These are phyloP conservation scores for Fusarium compactum DNA, from an alignment of 2,329 filamentous ascomycete genomes.

Conservation along the genomic window DNA sequence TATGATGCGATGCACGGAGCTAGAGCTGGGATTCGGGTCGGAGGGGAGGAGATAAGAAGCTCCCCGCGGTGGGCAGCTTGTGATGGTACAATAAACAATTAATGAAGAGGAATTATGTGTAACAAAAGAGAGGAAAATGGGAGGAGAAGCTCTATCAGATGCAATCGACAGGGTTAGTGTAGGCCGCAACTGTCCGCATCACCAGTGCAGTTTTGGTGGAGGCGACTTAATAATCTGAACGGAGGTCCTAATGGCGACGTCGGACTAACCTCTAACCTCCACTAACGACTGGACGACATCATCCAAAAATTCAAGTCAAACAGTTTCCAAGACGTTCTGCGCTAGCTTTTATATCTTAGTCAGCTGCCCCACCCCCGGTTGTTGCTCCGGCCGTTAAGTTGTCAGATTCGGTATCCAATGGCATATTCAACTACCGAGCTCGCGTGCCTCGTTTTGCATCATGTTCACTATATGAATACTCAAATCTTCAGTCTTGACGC, in stretches of 20 bases:
- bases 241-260: constrained; percentile 43
- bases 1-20: constrained; percentile 28
- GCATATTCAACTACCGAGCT: constrained; percentile 38
- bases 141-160: constrained; percentile 21
- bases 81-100: constrained; percentile 30
- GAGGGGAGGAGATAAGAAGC: constrained; percentile 33
- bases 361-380: constrained; percentile 35
- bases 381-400: constrained; percentile 12
- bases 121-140: constrained; percentile 6
- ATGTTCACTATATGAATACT: background rate
- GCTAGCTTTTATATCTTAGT: constrained; percentile 19
- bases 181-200: constrained; percentile 50
- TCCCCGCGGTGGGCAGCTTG: constrained; percentile 45
- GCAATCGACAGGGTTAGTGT: constrained; percentile 25
- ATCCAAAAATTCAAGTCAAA: constrained; percentile 48
- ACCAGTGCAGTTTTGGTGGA: constrained; percentile 46
- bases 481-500: background rate
- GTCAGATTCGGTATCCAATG: constrained; percentile 33
- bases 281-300: constrained; percentile 43
- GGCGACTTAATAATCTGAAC: constrained; percentile 49
- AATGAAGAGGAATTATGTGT: constrained; percentile 22
- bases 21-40: constrained; percentile 26
- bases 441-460: constrained; percentile 12
- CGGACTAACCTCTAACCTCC: constrained; percentile 32
- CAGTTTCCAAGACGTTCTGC: constrained; percentile 40